Percentiles rank a stretch among this genome's conserved stretches.
phyloP scores from a whole-genome alignment of 2,329 filamentous ascomycete species.

The Neonectria punicea region DNA sequence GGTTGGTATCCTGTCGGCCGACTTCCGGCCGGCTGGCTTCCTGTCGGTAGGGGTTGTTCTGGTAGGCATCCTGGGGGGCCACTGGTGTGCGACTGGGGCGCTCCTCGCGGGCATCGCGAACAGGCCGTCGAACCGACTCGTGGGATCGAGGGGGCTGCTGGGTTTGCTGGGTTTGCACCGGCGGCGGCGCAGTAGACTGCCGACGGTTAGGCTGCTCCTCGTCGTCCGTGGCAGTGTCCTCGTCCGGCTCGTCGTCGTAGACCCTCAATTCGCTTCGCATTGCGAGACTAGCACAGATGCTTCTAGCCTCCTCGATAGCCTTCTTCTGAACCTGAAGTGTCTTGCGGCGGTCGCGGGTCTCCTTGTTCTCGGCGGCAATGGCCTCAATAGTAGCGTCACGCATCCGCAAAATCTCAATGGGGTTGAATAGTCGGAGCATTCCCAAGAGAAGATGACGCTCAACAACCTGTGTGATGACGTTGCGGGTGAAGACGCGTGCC shows the following conservation, averaged over 20 bases:
- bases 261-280: slow-evolving; percentile 62
- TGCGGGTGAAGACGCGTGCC: slow-evolving; percentile 62
- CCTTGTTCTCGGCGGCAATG: slow-evolving; percentile 64
- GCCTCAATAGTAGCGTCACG: slow-evolving; percentile 56
- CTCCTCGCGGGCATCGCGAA: slow-evolving; percentile 40
- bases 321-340: slow-evolving; percentile 60
- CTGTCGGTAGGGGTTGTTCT: slow-evolving; percentile 36
- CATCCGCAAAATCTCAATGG: slow-evolving; percentile 62
- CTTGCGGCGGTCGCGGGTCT: slow-evolving; percentile 60
- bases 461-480: slow-evolving; percentile 63
- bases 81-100: slow-evolving; percentile 34
- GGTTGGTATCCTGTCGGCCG: slow-evolving; percentile 2
- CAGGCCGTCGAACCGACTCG: slow-evolving; percentile 36
- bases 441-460: slow-evolving; percentile 63
- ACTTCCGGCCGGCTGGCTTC: slow-evolving; percentile 14
- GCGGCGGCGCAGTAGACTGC: slow-evolving; percentile 32
- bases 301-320: slow-evolving; percentile 62
- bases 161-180: slow-evolving; percentile 3
- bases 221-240: slow-evolving; percentile 46
- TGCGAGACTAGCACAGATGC: slow-evolving; percentile 60
- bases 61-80: slow-evolving; percentile 35
- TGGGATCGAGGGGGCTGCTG: slow-evolving; percentile 23
- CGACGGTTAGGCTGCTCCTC: slow-evolving; percentile 40
- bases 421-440: slow-evolving; percentile 63
- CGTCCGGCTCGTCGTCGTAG: slow-evolving; percentile 50